Conservation (phyloP, 345 rosid genomes). For the Conringia planisiliqua region DNA sequence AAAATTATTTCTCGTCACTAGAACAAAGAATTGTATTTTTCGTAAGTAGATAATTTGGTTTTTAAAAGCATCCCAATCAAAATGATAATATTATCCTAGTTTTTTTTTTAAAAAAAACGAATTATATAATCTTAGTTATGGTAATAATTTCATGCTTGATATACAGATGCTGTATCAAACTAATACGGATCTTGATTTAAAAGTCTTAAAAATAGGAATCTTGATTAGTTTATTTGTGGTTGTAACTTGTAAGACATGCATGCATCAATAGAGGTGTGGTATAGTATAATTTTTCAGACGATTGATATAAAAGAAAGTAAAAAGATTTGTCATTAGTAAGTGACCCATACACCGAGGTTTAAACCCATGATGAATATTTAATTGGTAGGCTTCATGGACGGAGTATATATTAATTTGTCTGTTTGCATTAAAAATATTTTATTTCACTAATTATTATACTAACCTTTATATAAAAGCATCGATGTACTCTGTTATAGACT, state of each 20-base stretch:
- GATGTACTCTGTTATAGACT: neutral
- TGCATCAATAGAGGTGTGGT: neutral
- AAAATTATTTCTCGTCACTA: neutral
- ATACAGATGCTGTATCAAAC: neutral
- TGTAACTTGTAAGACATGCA: slow-evolving; percentile 31
- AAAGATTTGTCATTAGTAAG: neutral
- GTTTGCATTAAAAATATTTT: neutral
- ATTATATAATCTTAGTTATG: neutral
- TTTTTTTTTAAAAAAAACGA: neutral
- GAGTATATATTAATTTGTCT: slow-evolving; percentile 15
- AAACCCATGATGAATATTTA: slow-evolving; percentile 25
- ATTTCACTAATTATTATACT: slow-evolving; percentile 3
- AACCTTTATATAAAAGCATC: slow-evolving; percentile 3
- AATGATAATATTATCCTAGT: neutral
- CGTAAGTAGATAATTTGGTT: too few relatives aligned
- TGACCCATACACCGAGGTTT: neutral
- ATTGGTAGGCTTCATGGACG: slow-evolving; percentile 18
- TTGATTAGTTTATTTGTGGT: slow-evolving; percentile 11
- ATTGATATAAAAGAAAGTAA: neutral
- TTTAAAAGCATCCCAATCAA: neutral
- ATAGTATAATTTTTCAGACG: neutral
- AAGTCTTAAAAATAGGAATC: neutral
- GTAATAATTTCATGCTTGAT: neutral
- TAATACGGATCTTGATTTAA: neutral
- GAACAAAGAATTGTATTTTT: too few relatives aligned